A percentile compares a stretch with the other conserved stretches of the same genome.
Evolutionary conservation across 1,139 yeast genomes (phyloP).

Genomic region (Pichia sp.): DNA sequence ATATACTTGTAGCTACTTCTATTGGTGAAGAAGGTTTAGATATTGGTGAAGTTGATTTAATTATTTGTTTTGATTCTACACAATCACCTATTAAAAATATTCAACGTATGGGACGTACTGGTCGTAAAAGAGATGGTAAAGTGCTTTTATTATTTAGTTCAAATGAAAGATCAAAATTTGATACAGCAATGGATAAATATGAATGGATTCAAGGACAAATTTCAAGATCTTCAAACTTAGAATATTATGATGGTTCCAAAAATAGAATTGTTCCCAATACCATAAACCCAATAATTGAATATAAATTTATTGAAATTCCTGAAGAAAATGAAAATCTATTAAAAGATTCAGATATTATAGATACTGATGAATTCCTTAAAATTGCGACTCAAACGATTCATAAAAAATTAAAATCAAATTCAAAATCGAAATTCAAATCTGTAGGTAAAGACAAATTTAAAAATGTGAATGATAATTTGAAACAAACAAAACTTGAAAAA

Average conservation of each 20-base stretch:
- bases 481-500: constrained; percentile 30
- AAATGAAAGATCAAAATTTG: constrained; percentile 73
- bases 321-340: constrained; percentile 48
- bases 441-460: background rate
- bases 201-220: constrained; percentile 61
- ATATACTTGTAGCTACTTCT: constrained; percentile 88
- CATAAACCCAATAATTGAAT: constrained; percentile 49
- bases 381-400: constrained; percentile 42
- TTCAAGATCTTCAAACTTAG: constrained; percentile 31
- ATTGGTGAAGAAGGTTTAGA: constrained; percentile 99
- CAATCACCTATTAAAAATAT: constrained; percentile 89
- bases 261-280: constrained; percentile 57
- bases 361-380: constrained; percentile 64
- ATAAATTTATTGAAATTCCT: constrained; percentile 57
- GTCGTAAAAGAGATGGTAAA: constrained; percentile 86
- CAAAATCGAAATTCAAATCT: background rate
- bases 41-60: constrained; percentile 94
- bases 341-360: constrained; percentile 32
- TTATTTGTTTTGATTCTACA: constrained; percentile 88
- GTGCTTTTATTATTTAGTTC: constrained; percentile 74
- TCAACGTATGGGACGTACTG: constrained; percentile 98
- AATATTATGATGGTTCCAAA: constrained; percentile 36
- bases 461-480: constrained; percentile 19
- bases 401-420: constrained; percentile 4
- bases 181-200: constrained; percentile 81